Percentiles rank a stretch among this genome's conserved stretches.
Conservation (phyloP, 2,329 filamentous ascomycete species). For the Pestalotiopsis fici region DNA sequence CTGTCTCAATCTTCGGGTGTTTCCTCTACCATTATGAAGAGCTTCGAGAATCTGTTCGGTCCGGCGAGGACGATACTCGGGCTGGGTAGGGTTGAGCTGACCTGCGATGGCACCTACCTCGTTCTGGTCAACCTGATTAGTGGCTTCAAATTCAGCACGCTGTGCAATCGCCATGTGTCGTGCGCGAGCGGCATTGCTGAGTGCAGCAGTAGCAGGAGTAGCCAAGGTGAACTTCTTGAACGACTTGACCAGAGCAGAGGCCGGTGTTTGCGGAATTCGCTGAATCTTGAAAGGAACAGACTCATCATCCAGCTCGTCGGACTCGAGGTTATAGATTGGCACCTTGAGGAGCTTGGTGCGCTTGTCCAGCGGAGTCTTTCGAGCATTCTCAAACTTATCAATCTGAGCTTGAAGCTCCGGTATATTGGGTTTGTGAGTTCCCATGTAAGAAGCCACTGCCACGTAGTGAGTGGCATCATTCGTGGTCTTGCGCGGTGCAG, state of each 20-base stretch:
- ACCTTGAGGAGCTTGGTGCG: background rate
- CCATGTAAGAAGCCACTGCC: background rate
- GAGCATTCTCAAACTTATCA: background rate
- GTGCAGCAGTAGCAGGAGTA: conserved; percentile 3
- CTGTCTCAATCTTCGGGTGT: background rate
- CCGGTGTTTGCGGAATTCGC: background rate
- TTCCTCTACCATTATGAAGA: background rate
- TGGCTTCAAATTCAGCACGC: background rate
- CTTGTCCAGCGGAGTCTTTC: too few species aligned
- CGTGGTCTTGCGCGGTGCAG: background rate
- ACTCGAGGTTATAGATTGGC: background rate
- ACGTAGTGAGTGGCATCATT: conserved; percentile 1
- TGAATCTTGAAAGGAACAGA: background rate
- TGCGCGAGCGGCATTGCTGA: background rate
- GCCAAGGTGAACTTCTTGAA: conserved; percentile 1
- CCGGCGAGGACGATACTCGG: background rate
- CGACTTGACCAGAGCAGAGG: background rate
- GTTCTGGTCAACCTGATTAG: background rate
- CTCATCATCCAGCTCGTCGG: background rate
- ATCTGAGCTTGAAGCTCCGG: background rate
- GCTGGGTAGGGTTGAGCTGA: background rate
- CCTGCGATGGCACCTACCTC: background rate
- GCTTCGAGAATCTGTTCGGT: background rate
- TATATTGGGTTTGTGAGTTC: background rate
- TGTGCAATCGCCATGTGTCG: background rate